These are phyloP conservation scores for Cichorium intybus DNA, from an alignment of 140 eudicot species.

Conservation along the genomic window DNA sequence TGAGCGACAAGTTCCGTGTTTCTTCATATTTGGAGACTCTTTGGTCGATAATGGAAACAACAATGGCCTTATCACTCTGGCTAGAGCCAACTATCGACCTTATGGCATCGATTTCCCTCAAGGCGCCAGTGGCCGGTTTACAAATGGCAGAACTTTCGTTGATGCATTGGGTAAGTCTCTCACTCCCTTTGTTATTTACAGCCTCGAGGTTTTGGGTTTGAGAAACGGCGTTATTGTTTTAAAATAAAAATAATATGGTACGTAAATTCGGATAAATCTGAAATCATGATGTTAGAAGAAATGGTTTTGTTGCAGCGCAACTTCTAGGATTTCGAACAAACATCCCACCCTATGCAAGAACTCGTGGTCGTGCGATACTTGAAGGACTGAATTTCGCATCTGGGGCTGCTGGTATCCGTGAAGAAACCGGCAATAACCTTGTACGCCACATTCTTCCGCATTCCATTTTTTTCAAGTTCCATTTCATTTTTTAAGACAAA, in stretches of 20 bases:
- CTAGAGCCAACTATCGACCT: constrained; percentile 83
- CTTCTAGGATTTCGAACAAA: constrained; percentile 70
- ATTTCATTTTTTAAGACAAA: neutral
- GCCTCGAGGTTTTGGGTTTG: neutral
- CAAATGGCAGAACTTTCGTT: constrained; percentile 81
- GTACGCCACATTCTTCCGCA: constrained; percentile 31
- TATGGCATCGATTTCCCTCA: constrained; percentile 85
- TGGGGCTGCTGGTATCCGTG: constrained; percentile 91
- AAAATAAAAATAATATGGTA: neutral
- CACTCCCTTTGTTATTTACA: neutral
- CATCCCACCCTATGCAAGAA: constrained; percentile 72
- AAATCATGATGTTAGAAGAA: neutral
- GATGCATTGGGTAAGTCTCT: constrained; percentile 58
- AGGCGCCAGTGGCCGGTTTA: constrained; percentile 77
- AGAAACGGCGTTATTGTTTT: neutral
- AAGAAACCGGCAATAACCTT: constrained; percentile 86
- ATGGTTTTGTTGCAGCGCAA: constrained; percentile 56
- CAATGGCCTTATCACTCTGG: constrained; percentile 68
- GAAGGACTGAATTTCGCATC: constrained; percentile 80
- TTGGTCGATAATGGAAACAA: constrained; percentile 95
- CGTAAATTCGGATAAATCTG: too few species aligned
- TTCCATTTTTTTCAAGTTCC: neutral
- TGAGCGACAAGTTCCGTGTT: constrained; percentile 61
- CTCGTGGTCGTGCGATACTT: constrained; percentile 54
- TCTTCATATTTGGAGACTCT: constrained; percentile 86